These are phyloP conservation scores for Acacia pycnantha DNA, from an alignment of 331 rosid species.

Conservation along the genomic window DNA sequence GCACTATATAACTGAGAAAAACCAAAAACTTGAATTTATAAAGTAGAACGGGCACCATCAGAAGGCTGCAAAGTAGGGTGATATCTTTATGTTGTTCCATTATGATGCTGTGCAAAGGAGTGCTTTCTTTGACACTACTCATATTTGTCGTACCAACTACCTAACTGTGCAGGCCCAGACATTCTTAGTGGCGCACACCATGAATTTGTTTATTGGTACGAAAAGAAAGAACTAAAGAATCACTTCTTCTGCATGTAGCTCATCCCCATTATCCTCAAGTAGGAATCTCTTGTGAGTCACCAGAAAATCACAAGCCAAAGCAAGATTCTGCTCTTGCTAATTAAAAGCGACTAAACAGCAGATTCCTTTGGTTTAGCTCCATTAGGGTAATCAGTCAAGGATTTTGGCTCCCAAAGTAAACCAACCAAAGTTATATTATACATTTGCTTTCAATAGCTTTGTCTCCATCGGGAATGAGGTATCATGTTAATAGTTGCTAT, in stretches of 20 bases:
- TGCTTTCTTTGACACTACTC: slow-evolving; percentile 11
- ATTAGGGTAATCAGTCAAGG: not conserved
- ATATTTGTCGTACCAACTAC: slow-evolving; percentile 5
- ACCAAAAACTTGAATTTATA: not conserved
- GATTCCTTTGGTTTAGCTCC: not conserved
- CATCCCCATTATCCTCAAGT: not conserved
- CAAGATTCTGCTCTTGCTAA: not conserved
- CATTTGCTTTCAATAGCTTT: not conserved
- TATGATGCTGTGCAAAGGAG: slow-evolving; percentile 9
- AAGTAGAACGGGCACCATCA: not conserved
- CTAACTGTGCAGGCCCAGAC: slow-evolving; percentile 5
- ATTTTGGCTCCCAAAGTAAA: slow-evolving; percentile 2
- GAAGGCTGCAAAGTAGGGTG: not conserved
- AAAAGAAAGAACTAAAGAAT: not conserved
- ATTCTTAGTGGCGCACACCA: slow-evolving; percentile 28
- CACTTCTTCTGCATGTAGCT: not conserved
- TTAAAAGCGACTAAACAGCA: not conserved
- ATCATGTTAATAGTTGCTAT: not conserved
- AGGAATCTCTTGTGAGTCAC: not conserved
- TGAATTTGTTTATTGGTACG: slow-evolving; percentile 24
- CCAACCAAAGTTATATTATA: not conserved
- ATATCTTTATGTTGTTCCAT: not conserved
- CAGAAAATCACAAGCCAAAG: not conserved
- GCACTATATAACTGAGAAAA: not conserved
- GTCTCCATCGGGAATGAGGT: not conserved